phyloP scores from a whole-genome alignment of 148 eudicot genomes.

The Bassia scoparia region DNA sequence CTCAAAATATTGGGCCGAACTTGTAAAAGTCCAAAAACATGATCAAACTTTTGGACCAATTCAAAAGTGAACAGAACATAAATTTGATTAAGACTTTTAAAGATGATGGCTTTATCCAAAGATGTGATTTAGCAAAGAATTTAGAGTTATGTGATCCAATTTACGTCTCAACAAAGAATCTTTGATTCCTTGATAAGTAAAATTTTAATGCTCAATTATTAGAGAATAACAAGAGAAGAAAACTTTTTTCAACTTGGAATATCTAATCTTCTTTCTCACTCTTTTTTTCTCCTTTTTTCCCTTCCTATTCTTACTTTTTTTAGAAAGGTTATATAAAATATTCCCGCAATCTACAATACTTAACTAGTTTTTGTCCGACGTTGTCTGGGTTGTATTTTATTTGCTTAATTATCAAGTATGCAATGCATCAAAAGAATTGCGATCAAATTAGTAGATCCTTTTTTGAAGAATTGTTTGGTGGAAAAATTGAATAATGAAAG shows the following conservation, averaged over 20 bases:
- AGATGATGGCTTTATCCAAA: not conserved
- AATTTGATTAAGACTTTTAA: not conserved
- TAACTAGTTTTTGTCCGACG: no score
- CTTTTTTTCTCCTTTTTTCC: not conserved
- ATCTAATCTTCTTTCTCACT: constrained; percentile 13
- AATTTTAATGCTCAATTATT: constrained; percentile 4
- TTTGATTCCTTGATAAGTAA: constrained; percentile 4
- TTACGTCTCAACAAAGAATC: constrained; percentile 16
- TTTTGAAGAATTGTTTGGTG: no score
- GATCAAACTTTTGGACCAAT: constrained; percentile 17
- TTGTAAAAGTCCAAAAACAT: constrained; percentile 11
- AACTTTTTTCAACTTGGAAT: constrained; percentile 16
- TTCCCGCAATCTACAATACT: not conserved
- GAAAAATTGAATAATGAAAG: no score
- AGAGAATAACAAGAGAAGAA: not conserved
- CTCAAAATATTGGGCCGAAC: not conserved
- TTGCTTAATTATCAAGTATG: no score
- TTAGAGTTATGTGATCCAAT: not conserved
- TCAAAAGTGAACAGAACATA: constrained; percentile 18
- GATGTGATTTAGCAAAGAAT: not conserved
- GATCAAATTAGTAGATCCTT: no score
- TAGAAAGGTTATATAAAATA: not conserved
- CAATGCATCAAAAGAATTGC: no score
- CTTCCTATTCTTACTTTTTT: not conserved
- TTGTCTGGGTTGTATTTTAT: no score